Base-by-base conservation (phyloP, 352 stramenopile species). In the Detonula confervacea region DNA sequence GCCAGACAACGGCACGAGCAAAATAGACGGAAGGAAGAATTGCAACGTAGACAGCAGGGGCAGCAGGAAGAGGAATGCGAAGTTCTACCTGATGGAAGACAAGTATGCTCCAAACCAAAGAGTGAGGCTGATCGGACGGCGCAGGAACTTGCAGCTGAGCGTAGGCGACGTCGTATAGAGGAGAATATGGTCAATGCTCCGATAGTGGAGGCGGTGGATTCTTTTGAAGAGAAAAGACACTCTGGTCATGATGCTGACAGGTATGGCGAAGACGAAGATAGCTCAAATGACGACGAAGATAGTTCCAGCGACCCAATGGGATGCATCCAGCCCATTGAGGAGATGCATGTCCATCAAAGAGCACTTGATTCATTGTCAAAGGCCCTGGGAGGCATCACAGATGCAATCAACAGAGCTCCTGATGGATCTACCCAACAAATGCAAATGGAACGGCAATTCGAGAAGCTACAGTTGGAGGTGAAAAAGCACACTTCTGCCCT, bases 111-210 rank as follows among this genome's bases (percentile, higher is more conserved):
- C 18, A 47, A 62, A 35, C n/a, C 5, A 51, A 22, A 49, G 7
- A 30, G 24, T 35, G 7, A 52, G 16, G 37, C 24, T 46, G 39
- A 49, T 0, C 35, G 27, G 24, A 55, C 52, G 60, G 73, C 65
- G 14, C 57, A 64, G 12, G 30, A 77, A 67, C 37, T 72, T 33
- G 56, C 42, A 18, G 67, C 69, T 5, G 75, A 78, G 27, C 35
- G 51, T 29, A 78, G 60, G 27, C 51, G 29, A 39, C 51, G 46
- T 44, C 65, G 65, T 39, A 72, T 82, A 60, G 65, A 73, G 47
- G 57, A 82, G 29, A 72, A 68, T 18, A 76, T 76, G 65, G 59
- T 35, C 0, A 82, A 72, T 64, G 65, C 65, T 47, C 51, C 35
- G 27, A 37, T 20, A 12, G 73, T 82, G 27, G 29, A 64, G 54